These are phyloP conservation scores for Trichoderma aggressivum DNA, from an alignment of 2,329 filamentous ascomycete species.

Conservation along the genomic window DNA sequence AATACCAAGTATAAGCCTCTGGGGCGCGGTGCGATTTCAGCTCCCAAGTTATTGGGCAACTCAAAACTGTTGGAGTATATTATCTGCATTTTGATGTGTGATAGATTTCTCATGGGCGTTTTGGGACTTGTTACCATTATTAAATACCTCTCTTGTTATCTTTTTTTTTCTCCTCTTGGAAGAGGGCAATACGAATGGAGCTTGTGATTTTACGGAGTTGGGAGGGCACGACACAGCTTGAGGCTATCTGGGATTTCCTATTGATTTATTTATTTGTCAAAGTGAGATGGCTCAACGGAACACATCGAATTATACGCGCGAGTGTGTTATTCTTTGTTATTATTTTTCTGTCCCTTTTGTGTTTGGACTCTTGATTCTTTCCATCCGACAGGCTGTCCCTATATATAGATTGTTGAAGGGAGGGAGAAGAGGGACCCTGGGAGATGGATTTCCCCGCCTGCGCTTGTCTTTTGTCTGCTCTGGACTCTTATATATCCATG, in stretches of 20 bases:
- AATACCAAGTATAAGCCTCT: slow-evolving; percentile 23
- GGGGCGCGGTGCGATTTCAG: neutral
- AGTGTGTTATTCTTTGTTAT: slow-evolving; percentile 6
- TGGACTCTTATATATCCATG: neutral
- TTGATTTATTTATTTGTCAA: slow-evolving; percentile 9
- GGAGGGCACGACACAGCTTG: slow-evolving; percentile 18
- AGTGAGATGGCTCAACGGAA: slow-evolving; percentile 6
- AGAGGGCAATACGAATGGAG: slow-evolving; percentile 8
- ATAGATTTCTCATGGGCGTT: slow-evolving; percentile 17
- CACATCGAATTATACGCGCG: neutral
- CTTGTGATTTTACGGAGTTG: slow-evolving; percentile 26
- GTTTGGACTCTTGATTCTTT: neutral
- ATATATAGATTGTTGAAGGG: neutral
- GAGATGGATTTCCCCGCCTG: neutral
- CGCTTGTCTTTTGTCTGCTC: neutral
- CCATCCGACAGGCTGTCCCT: neutral
- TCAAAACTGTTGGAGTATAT: slow-evolving; percentile 5
- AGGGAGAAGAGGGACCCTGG: neutral
- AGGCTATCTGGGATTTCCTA: neutral
- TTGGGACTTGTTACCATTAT: neutral
- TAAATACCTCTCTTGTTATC: slow-evolving; percentile 4
- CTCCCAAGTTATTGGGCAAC: neutral
- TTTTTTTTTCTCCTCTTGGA: neutral
- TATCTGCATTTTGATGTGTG: slow-evolving; percentile 4
- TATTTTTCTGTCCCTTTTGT: slow-evolving; percentile 3